Evolutionary conservation across 2,329 filamentous ascomycete species (phyloP), one percentile per base, ranked within the genome.

Genomic region (Calonectria montana): DNA sequence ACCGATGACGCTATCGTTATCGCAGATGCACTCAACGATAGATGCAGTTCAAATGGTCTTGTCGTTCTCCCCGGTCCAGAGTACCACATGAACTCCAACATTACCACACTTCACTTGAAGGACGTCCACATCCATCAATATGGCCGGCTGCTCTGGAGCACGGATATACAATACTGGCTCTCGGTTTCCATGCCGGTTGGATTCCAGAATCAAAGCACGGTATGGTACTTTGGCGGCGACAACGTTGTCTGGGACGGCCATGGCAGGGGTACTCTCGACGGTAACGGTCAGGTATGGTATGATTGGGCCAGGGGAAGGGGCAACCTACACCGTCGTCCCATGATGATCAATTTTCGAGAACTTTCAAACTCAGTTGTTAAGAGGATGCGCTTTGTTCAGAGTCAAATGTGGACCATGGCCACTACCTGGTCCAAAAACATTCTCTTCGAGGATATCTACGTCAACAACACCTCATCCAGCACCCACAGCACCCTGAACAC

Each of bases 221-320:
- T 87, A 1, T 90, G 87, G 86, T 80, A 87, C 65, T 85, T 91
- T 73, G 89, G 89, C 18, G 90, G 90, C 6, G 81, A 87, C 15
- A 84, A 86, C 37, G 81, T 92, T 27, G 78, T 81, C 12, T 84
- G 88, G 72, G 82, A 87, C 39, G 89, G 89, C 12, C 81, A 87
- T 74, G 87, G 87, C 15, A 79, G 81, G 23, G 90, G 90, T 5
- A 90, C 87, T 2, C 81, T 91, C 16, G 85, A 91, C 76, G 90
- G 90, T 12, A 91, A 91, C 75, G 90, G 90, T 2, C 87, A 91
- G 75, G 84, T 86, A 3, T 92, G 90, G 90, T 91, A 91, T 75
- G 84, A 89, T 71, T 88, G 85, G 79, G 84, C 85, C 61, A 79
- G 82, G 31, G 82, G 83, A 16, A 76, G 76, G 13, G 84, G 83